Base-by-base conservation (phyloP, 257 asterid species). In the Solanum sejunctum region DNA sequence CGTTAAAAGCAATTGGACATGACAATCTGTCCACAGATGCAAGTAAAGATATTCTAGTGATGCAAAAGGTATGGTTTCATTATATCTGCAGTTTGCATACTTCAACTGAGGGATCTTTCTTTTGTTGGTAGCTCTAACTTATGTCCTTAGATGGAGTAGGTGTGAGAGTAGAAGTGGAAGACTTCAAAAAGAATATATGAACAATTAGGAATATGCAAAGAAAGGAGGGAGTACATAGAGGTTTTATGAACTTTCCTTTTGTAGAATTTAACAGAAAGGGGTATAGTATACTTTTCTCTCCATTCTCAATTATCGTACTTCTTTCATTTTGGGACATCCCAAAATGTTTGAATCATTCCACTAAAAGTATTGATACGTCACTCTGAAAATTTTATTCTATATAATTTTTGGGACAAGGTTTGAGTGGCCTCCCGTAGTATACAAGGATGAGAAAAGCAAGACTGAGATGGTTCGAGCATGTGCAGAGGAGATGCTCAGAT, bases 61-160 rank as follows among this genome's bases (percentile, higher is more conserved):
- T 93, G 98, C 90, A 91, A 71, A 89, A 91, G 97, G 98, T 94
- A 63, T 41, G 89, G 80, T 86, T 85, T 55, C n/a, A 45, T 73
- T 47, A 23, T 58, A 39, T 47, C 23, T 45, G 20, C 47, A 15
- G n/a, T 23, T 51, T 49, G 63, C 61, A 77, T 51, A 51, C 47
- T 77, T 77, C 47, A 77, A 28, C 47, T 51, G 82, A 77, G 52
- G 39, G 82, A 15, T 51, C 47, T 77, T 77, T 77, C 63, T 51
- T 75, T 77, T 51, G 82, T 7, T 77, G 61, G 26, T 77, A 51
- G 63, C 41, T 77, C 82, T 21, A 9, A 26, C 12, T 23, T 49
- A 47, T 49, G 82, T 77, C 80, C 55, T 49, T 51, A 51, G 49
- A 16, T 75, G 81, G 41, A 75, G 13, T 75, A 72, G n/a, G 39